Evolutionary conservation across 2,329 filamentous ascomycete species (phyloP).

Genomic region (Ophiostoma triangulosporum): DNA sequence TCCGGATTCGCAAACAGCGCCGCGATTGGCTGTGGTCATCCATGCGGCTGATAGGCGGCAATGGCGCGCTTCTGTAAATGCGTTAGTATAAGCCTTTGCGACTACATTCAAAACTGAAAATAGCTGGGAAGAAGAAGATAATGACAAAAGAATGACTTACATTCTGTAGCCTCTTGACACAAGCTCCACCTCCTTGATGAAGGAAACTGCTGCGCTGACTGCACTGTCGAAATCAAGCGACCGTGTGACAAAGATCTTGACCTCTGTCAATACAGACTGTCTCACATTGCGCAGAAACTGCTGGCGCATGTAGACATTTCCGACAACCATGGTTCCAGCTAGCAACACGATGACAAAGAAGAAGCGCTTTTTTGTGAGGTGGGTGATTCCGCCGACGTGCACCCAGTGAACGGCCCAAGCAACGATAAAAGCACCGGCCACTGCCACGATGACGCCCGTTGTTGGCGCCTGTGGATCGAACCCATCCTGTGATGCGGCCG

Average conservation of each 20-base stretch:
- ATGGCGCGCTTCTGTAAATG: conserved; percentile 56
- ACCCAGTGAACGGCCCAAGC: conserved; percentile 64
- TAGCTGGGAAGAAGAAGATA: not conserved
- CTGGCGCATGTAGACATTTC: conserved; percentile 60
- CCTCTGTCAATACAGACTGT: conserved; percentile 57
- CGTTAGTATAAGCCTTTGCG: not conserved
- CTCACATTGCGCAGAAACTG: conserved; percentile 73
- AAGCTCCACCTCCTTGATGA: conserved; percentile 91
- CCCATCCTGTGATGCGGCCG: not conserved
- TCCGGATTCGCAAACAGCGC: conserved; percentile 68
- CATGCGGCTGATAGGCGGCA: conserved; percentile 83
- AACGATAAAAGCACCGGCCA: conserved; percentile 53
- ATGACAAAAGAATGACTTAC: conserved; percentile 34
- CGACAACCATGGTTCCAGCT: conserved; percentile 41
- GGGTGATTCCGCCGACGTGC: conserved; percentile 34
- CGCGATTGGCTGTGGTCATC: conserved; percentile 70
- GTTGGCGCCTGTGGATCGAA: conserved; percentile 13
- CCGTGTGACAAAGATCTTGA: conserved; percentile 54
- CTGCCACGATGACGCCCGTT: conserved; percentile 37
- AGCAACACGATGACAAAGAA: conserved; percentile 31
- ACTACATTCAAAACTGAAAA: not conserved
- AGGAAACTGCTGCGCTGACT: conserved; percentile 58
- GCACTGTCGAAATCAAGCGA: conserved; percentile 73
- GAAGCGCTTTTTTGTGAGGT: conserved; percentile 43
- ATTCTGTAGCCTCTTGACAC: conserved; percentile 83